Evolutionary conservation across 768 basidiomycete genomes (phyloP).

Genomic region (Pleurotus tuber-regium): DNA sequence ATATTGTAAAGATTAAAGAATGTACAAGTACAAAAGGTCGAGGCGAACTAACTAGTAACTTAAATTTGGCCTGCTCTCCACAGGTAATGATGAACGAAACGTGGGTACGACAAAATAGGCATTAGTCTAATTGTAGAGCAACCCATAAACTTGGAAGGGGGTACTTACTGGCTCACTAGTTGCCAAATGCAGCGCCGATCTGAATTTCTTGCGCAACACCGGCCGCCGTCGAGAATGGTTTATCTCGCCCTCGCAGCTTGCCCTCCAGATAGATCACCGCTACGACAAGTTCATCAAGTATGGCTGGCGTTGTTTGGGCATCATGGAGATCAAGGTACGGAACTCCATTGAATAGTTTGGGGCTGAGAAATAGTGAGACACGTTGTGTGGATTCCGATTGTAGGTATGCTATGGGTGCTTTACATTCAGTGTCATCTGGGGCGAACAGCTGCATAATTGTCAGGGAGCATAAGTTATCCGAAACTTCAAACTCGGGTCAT

Average conservation of each 20-base stretch:
- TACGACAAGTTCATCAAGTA: not conserved
- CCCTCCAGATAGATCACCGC: constrained; percentile 5
- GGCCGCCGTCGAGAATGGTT: not conserved
- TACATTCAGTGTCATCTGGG: not conserved
- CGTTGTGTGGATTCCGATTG: not conserved
- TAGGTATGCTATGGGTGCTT: not conserved
- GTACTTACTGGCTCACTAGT: not conserved
- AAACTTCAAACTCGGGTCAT: not conserved
- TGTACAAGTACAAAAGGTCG: no score
- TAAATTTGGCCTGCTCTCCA: no score
- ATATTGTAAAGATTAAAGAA: no score
- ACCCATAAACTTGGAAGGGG: no score
- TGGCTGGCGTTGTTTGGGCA: not conserved
- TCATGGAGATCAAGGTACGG: not conserved
- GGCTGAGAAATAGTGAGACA: not conserved
- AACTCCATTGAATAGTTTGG: not conserved
- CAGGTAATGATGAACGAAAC: no score
- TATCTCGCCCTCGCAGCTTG: constrained; percentile 1
- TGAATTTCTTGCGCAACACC: not conserved
- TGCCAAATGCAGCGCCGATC: constrained; percentile 2
- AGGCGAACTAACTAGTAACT: no score
- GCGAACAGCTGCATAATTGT: not conserved
- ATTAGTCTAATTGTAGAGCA: no score
- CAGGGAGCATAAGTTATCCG: not conserved
- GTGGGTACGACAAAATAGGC: no score